Base-by-base conservation (phyloP, 2,329 filamentous ascomycete species). In the Lachnellula hyalina region DNA sequence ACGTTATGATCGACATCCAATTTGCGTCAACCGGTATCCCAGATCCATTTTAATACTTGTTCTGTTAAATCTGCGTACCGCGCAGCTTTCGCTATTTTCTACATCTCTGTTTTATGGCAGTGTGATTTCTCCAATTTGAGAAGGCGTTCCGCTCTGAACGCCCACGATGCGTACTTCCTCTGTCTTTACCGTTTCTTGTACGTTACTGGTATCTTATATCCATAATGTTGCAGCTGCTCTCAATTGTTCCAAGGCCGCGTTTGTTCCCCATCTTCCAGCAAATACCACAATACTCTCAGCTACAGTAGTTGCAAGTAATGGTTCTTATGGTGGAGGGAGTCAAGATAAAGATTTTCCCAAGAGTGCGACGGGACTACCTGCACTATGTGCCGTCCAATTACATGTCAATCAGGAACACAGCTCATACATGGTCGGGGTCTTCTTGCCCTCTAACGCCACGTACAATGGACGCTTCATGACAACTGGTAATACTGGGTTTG, bases 401-500 rank as follows among this genome's bases (percentile, higher is more conserved):
- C 36, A 40, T 2, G 36, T 40, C 14, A 17, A 40, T 40, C 5
- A 40, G 36, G 36, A 15, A 12, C 14, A 17, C 23, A 34, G 23
- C 15, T 49, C 23, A 38, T 19, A 25, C 11, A 34, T 49, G 14
- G 17, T 49, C 14, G 47, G 47, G 11, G 15, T 49, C n/a, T 49
- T 35, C 32, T 21, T 49, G 19, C 47, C 47, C n/a, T 34, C 47
- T 38, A 40, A 40, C n/a, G 34, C 47, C 7, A 49, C 47, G 9
- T 49, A 38, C 9, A 49, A 49, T 15, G 23, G 34, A 36, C 59
- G 69, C 36, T 69, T 73, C 47, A 62, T 66, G 7, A 71, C 72
- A 0, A 70, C 74, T 14, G 75, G 76, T 3, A 77, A 77, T 63
- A 73, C 74, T 34, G 75, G 75, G 0, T 76, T 75, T 61, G 71